phyloP scores from a whole-genome alignment of 208 protist genomes.

The Angomonas ambiguus region DNA sequence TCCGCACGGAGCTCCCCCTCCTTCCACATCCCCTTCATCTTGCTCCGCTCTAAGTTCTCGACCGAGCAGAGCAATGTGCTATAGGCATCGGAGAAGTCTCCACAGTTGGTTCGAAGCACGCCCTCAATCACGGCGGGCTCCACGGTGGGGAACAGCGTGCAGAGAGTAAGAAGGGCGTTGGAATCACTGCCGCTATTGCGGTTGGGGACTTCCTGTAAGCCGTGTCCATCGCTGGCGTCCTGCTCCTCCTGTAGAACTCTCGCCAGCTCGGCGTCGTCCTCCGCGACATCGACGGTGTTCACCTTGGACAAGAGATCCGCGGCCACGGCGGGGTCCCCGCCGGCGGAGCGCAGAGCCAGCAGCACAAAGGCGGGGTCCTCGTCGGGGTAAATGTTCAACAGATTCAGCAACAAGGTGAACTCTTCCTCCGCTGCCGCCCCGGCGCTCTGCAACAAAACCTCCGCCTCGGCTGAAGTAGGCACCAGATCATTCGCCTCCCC shows the following conservation, averaged over 20 bases:
- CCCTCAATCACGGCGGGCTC: constrained; percentile 46
- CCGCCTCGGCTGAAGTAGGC: too few species aligned
- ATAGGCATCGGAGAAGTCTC: constrained; percentile 60
- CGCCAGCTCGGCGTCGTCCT: constrained; percentile 32
- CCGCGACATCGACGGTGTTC: constrained; percentile 2
- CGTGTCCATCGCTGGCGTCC: constrained; percentile 13
- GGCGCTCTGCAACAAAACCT: too few species aligned
- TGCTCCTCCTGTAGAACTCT: constrained; percentile 45
- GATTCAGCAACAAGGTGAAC: constrained; percentile 28
- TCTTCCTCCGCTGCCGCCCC: too few species aligned
- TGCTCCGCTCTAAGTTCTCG: constrained; percentile 30
- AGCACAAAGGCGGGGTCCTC: constrained; percentile 45
- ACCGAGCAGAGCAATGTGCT: constrained; percentile 47
- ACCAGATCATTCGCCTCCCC: too few species aligned
- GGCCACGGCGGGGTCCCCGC: constrained; percentile 26
- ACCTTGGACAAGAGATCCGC: constrained; percentile 34
- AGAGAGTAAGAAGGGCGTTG: constrained; percentile 61
- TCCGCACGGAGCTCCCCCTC: constrained; percentile 27
- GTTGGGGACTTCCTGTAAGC: constrained; percentile 12
- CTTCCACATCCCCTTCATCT: constrained; percentile 25
- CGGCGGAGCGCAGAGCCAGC: constrained; percentile 48
- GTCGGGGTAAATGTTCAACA: constrained; percentile 50
- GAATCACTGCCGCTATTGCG: too few species aligned
- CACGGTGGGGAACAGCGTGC: constrained; percentile 52
- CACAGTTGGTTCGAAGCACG: constrained; percentile 31